A percentile compares a stretch with the other conserved stretches of the same genome.
phyloP scores from a whole-genome alignment of 2,329 filamentous ascomycete species.

The Zarea fungicola region DNA sequence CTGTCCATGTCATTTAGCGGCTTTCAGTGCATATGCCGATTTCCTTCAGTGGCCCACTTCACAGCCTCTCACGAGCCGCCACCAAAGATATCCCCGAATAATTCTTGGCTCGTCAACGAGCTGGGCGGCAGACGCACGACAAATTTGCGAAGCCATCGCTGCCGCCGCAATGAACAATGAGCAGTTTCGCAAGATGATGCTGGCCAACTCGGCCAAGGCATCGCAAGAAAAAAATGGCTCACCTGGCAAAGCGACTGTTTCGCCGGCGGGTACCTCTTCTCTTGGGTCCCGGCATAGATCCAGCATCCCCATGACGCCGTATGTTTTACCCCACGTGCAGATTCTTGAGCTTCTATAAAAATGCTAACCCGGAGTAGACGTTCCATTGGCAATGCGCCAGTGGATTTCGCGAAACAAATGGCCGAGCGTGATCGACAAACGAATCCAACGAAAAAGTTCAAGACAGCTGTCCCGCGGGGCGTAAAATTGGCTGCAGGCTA shows the following conservation, averaged over 20 bases:
- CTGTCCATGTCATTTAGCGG: neutral
- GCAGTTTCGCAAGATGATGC: constrained; percentile 79
- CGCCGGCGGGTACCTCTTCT: constrained; percentile 29
- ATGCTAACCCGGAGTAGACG: constrained; percentile 45
- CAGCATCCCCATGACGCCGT: constrained; percentile 94
- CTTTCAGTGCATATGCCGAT: neutral
- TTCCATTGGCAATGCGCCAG: constrained; percentile 48
- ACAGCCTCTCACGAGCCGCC: neutral
- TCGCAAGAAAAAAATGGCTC: constrained; percentile 40
- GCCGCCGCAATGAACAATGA: constrained; percentile 76
- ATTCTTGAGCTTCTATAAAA: neutral
- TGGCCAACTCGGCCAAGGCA: constrained; percentile 41
- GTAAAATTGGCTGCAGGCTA: constrained; percentile 76
- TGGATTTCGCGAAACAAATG: constrained; percentile 79
- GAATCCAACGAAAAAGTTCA: constrained; percentile 66
- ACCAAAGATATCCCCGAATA: too few species aligned
- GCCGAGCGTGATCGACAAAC: constrained; percentile 60
- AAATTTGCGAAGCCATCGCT: neutral
- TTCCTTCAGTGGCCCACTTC: neutral
- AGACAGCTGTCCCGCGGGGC: constrained; percentile 76
- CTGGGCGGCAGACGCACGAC: neutral
- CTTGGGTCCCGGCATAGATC: constrained; percentile 74
- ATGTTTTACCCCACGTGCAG: constrained; percentile 29
- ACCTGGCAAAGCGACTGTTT: constrained; percentile 27
- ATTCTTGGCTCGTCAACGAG: neutral